These are phyloP conservation scores for Hypoxylon sp. DNA, from an alignment of 2,329 filamentous ascomycete species.

Conservation along the genomic window DNA sequence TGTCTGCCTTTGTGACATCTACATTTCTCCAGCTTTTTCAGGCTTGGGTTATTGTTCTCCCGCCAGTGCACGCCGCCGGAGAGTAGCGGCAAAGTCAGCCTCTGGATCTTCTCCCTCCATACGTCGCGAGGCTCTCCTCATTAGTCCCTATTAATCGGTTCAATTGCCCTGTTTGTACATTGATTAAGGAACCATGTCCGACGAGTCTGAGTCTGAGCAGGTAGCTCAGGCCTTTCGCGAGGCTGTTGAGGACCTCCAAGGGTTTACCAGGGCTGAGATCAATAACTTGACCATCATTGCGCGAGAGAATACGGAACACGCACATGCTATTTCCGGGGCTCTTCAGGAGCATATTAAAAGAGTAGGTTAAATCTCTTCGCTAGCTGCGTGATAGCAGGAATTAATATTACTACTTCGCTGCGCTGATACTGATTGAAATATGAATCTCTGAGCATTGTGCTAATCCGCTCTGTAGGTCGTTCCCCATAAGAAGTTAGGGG, in stretches of 20 bases:
- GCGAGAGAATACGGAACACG: constrained; percentile 96
- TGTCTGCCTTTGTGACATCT: constrained; percentile 50
- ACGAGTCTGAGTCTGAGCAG: constrained; percentile 76
- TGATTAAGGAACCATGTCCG: constrained; percentile 60
- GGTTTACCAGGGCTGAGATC: constrained; percentile 95
- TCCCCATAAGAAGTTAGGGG: constrained; percentile 90
- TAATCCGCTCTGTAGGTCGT: constrained; percentile 76
- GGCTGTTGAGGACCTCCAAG: constrained; percentile 90
- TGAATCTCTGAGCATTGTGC: constrained; percentile 48
- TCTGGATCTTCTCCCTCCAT: constrained; percentile 2
- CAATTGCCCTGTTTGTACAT: constrained; percentile 40
- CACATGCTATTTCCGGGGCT: constrained; percentile 90
- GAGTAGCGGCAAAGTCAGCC: constrained; percentile 9
- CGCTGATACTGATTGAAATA: background rate
- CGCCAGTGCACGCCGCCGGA: constrained; percentile 26
- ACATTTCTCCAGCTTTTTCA: constrained; percentile 17
- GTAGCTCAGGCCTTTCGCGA: constrained; percentile 96
- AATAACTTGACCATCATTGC: constrained; percentile 98
- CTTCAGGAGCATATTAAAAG: constrained; percentile 94
- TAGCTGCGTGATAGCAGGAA: constrained; percentile 9
- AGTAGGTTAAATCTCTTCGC: constrained; percentile 73
- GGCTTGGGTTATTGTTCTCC: constrained; percentile 34
- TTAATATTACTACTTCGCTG: background rate
- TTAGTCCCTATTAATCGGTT: constrained; percentile 17
- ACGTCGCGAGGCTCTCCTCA: constrained; percentile 24